phyloP scores from a whole-genome alignment of 2,329 filamentous ascomycete species.

The Fusarium tanahbumbuense region DNA sequence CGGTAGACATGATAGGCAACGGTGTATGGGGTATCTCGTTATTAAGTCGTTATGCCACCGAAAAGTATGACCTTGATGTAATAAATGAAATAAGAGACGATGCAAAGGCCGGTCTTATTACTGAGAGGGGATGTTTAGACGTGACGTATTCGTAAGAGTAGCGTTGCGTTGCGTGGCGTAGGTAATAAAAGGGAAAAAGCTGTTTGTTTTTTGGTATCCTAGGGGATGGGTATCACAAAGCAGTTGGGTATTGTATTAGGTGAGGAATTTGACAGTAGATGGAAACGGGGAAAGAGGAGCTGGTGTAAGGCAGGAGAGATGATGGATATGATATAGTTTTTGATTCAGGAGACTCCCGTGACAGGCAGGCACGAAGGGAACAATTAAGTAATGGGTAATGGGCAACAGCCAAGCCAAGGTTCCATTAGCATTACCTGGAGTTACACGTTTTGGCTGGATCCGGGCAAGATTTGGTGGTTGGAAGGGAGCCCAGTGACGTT shows the following conservation, averaged over 20 bases:
- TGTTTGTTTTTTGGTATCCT: slow-evolving; percentile 39
- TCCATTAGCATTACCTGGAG: slow-evolving; percentile 20
- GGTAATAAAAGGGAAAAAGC: slow-evolving; percentile 25
- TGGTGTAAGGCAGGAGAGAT: slow-evolving; percentile 18
- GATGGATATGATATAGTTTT: slow-evolving; percentile 47
- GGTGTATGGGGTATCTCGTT: slow-evolving; percentile 25
- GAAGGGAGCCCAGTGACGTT: slow-evolving; percentile 49
- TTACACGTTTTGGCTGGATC: slow-evolving; percentile 38
- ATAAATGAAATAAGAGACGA: slow-evolving; percentile 11
- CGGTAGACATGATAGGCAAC: slow-evolving; percentile 52
- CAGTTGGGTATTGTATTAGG: slow-evolving; percentile 38
- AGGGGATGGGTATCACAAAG: slow-evolving; percentile 49
- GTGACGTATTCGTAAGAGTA: slow-evolving; percentile 3
- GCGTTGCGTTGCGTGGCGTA: slow-evolving; percentile 10
- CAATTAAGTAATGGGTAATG: slow-evolving; percentile 13
- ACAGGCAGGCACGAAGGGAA: slow-evolving; percentile 31
- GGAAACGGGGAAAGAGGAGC: slow-evolving; percentile 16
- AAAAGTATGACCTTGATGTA: slow-evolving; percentile 10
- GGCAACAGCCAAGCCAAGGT: slow-evolving; percentile 9
- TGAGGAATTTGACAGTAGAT: slow-evolving; percentile 28
- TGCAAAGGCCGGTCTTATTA: slow-evolving; percentile 25
- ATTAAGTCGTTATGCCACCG: slow-evolving; percentile 29
- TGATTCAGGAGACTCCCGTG: slow-evolving; percentile 18
- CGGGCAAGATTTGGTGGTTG: slow-evolving; percentile 30
- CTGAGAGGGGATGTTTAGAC: background rate